These are phyloP conservation scores for Melanopsichium pennsylvanicum DNA, from an alignment of 1,284 basidiomycete genomes.

Conservation along the genomic window DNA sequence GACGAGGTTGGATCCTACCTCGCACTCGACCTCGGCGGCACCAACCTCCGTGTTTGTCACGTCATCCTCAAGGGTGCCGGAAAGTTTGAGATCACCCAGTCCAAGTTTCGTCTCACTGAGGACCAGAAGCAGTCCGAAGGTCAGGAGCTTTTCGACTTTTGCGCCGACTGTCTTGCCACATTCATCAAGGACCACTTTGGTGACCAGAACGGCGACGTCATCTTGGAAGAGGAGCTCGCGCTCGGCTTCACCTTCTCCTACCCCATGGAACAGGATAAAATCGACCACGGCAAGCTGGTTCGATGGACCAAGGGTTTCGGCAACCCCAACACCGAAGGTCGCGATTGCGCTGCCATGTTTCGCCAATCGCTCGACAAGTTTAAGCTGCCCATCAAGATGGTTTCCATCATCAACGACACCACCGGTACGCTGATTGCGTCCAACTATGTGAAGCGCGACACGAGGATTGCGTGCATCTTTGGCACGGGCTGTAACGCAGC, in stretches of 20 bases:
- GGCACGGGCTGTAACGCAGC: conserved; percentile 99
- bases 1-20: conserved; percentile 89
- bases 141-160: conserved; percentile 93
- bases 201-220: conserved; percentile 69
- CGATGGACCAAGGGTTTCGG: conserved; percentile 99
- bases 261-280: conserved; percentile 74
- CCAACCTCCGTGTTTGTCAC: conserved; percentile 96
- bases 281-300: conserved; percentile 93
- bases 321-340: conserved; percentile 87
- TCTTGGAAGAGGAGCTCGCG: conserved; percentile 78
- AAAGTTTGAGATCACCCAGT: conserved; percentile 96
- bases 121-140: conserved; percentile 99
- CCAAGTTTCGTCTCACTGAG: conserved; percentile 94
- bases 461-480: conserved; percentile 94
- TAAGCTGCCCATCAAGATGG: conserved; percentile 62
- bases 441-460: conserved; percentile 88
- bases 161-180: conserved; percentile 87
- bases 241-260: conserved; percentile 87
- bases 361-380: conserved; percentile 78
- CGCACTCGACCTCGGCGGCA: conserved; percentile 90
- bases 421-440: conserved; percentile 97
- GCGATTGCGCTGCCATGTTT: conserved; percentile 93
- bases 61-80: conserved; percentile 89
- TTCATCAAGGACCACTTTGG: conserved; percentile 84
- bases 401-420: conserved; percentile 78